A percentile compares a stretch with the other conserved stretches of the same genome.
phyloP scores from a whole-genome alignment of 2,329 filamentous ascomycete genomes.

The Paecilomyces dactylethromorphus region DNA sequence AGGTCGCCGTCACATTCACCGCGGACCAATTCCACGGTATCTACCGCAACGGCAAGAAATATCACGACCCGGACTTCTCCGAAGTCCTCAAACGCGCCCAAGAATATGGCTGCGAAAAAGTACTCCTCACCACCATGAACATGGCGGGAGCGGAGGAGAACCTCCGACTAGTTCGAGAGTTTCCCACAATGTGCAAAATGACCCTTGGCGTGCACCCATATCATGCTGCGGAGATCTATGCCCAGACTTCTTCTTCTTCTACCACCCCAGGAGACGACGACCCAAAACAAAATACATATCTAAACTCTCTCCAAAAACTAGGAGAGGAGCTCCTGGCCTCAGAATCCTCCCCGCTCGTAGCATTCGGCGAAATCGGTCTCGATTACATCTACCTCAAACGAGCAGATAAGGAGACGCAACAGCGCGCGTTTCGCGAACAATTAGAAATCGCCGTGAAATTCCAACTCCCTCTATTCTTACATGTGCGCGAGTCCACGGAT shows the following conservation, averaged over 20 bases:
- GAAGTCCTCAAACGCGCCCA: conserved; percentile 5
- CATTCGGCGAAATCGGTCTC: not conserved
- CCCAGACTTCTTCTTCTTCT: conserved; percentile 7
- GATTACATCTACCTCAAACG: not conserved
- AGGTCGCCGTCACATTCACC: conserved; percentile 24
- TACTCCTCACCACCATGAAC: conserved; percentile 24
- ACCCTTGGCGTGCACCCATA: conserved; percentile 49
- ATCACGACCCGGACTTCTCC: conserved; percentile 41
- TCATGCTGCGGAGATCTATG: conserved; percentile 40
- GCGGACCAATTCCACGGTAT: conserved; percentile 42
- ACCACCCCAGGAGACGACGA: too few relatives aligned
- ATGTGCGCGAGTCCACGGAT: conserved; percentile 32
- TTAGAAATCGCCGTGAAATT: not conserved
- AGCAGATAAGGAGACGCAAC: not conserved
- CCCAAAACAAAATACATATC: conserved; percentile 19
- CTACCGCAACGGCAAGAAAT: conserved; percentile 44
- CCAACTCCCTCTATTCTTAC: not conserved
- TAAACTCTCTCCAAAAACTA: not conserved
- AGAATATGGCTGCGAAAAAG: not conserved
- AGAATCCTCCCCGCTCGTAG: not conserved
- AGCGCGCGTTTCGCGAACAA: not conserved
- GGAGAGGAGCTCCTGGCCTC: not conserved
- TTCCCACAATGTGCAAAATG: conserved; percentile 33
- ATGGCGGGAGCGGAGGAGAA: conserved; percentile 38
- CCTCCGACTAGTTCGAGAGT: conserved; percentile 24